Evolutionary conservation across 2,329 filamentous ascomycete species (phyloP), one percentile per base, ranked within the genome.

Genomic region (Hypoxylon sp.): DNA sequence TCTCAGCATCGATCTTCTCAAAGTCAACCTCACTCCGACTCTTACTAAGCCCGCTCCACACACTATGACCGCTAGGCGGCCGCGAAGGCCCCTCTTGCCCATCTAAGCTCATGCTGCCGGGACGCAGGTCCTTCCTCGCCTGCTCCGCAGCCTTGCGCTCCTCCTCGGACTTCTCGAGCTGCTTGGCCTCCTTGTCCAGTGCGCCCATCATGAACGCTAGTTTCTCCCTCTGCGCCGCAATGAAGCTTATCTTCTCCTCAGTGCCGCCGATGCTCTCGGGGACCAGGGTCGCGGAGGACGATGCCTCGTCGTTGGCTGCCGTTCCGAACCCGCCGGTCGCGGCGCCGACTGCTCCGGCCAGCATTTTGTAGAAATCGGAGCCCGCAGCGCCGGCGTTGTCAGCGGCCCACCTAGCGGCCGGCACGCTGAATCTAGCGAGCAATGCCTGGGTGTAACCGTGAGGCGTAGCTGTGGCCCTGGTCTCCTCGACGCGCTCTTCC

Each of bases 21-120:
- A 97, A 97, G 72, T 97, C 95, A 18, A 87, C 87, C 76, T 97
- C 93, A 77, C 92, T 96, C 68, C 89, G 89, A 74, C 92, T 95
- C 80, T 95, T 95, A 72, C 87, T 90, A 72, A 97, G 80, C 2
- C 82, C 87, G 65, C 84, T 85, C 72, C 78, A 78, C 52, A 77
- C 77, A 69, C 82, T 83, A 48, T 82, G 77, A n/a, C 84, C 82
- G 65, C 82, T 82, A 64, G 81, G 77, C 28, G 80, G 81, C 53
- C 84, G 79, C 65, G 82, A 71, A 14, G 22, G 49, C 9, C 76
- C 75, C 2, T 78, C 76, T 22, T 73, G 70, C 2, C 74, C 73
- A 53, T 77, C 75, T 1, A 75, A 56, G 40, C 70, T 76, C 67
- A 76, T 72, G 67, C 73, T 76, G 20, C 56, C 53, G 7, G 69